Conservation (phyloP, 192 early-diverging fungal genomes). For the Coemansia sp. region DNA sequence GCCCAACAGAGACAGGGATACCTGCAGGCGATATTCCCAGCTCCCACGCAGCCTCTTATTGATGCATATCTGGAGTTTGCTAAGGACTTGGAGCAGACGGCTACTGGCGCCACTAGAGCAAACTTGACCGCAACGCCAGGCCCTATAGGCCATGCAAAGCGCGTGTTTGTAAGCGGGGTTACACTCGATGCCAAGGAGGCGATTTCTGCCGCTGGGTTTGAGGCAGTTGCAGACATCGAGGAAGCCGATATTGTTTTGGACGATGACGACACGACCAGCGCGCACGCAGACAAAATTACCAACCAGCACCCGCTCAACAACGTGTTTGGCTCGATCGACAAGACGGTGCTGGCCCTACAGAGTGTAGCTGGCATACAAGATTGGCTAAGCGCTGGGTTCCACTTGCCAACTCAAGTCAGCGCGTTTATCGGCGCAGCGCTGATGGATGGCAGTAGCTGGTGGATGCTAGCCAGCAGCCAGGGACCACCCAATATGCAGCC, state of each 20-base stretch:
- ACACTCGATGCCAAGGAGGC: constrained; percentile 11
- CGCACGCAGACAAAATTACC: constrained; percentile 9
- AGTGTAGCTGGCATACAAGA: constrained; percentile 34
- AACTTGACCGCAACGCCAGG: constrained; percentile 10
- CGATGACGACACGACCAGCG: constrained; percentile 11
- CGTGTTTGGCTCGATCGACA: constrained; percentile 28
- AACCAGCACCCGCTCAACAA: constrained; percentile 45
- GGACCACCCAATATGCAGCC: constrained; percentile 14
- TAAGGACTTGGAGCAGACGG: constrained; percentile 26
- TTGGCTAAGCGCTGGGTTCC: constrained; percentile 46
- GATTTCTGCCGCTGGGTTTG: constrained; percentile 23
- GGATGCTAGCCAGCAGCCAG: constrained; percentile 42
- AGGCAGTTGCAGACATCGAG: constrained; percentile 11
- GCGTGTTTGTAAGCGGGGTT: constrained; percentile 32
- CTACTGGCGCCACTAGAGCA: constrained; percentile 17
- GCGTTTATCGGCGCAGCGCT: constrained; percentile 54
- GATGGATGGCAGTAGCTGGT: constrained; percentile 47
- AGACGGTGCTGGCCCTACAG: constrained; percentile 40
- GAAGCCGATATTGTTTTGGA: constrained; percentile 49
- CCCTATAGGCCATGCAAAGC: constrained; percentile 8
- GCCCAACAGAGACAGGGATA: constrained; percentile 59
- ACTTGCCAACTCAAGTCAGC: constrained; percentile 40
- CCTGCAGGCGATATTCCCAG: constrained; percentile 53
- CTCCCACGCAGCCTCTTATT: constrained; percentile 41
- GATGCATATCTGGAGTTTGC: constrained; percentile 35